These are phyloP conservation scores for Pseudodiploospora longispora DNA, from an alignment of 2,329 filamentous ascomycete species.

Conservation along the genomic window DNA sequence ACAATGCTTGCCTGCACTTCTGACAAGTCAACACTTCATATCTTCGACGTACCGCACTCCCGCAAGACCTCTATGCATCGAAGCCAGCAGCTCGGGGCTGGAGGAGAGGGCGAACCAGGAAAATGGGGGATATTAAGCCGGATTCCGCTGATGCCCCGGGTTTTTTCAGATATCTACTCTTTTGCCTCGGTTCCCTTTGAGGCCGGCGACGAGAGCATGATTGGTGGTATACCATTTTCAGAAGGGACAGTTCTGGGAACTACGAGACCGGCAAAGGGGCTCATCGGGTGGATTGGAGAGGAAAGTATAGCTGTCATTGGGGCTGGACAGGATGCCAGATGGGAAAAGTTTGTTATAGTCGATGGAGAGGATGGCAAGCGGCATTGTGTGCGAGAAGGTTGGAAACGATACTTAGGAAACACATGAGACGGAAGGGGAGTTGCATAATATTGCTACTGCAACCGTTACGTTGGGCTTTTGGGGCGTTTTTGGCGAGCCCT, in stretches of 20 bases:
- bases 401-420: conserved; percentile 65
- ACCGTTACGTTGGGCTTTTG: too few relatives aligned
- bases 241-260: conserved; percentile 41
- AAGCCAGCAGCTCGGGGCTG: conserved; percentile 17
- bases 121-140: conserved; percentile 84
- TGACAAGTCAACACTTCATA: conserved; percentile 90
- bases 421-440: conserved; percentile 15
- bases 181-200: conserved; percentile 76
- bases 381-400: conserved; percentile 62
- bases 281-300: conserved; percentile 78
- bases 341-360: conserved; percentile 78
- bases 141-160: conserved; percentile 73
- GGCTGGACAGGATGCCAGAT: conserved; percentile 70
- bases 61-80: conserved; percentile 29
- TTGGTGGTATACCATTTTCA: conserved; percentile 34
- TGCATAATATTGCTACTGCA: too few relatives aligned
- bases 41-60: conserved; percentile 73
- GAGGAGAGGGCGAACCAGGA: conserved; percentile 44
- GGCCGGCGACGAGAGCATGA: conserved; percentile 63
- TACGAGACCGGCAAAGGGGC: conserved; percentile 63
- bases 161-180: conserved; percentile 86
- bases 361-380: conserved; percentile 60
- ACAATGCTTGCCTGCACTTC: conserved; percentile 82
- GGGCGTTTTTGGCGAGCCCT: neutral
- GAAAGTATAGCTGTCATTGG: conserved; percentile 67